Evolutionary conservation across 352 stramenopile genomes (phyloP), one percentile per base, ranked within the genome.

Genomic region (Pythium diclinum): DNA sequence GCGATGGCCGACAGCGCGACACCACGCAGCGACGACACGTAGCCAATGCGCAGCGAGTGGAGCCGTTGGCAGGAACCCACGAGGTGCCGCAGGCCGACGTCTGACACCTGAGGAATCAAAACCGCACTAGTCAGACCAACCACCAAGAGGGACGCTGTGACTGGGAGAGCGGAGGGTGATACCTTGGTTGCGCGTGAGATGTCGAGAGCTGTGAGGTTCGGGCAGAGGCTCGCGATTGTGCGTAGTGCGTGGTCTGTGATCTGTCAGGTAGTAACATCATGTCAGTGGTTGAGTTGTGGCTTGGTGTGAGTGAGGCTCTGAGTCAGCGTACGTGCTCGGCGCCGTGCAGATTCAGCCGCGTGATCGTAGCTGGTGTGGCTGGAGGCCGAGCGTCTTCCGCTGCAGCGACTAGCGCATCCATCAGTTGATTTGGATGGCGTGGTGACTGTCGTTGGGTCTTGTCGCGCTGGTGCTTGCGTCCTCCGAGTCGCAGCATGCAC

Each of bases 11-110:
- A 68, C 14, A 94, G 55, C n/a, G 80, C 73, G 14, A 64, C 65
- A 19, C 76, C 72, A n/a, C 81, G 73, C 9, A 94, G 68, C 28
- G 65, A 68, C 25, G 78, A 68, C 11, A 92, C 55, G 54, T 85
- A 80, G 60, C 69, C 86, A 3, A 91, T 38, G 34, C 87, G 75
- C n/a, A 94, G 63, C 9, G 67, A 67, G 21, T 87, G 71, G 5
- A 94, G 69, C 14, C 65, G 70, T 8, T 65, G 73, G 48, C 85
- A 94, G 25, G 59, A 58, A 9, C 52, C 77, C 49, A 89, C 62
- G 32, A 94, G 59, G 23, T 86, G 77, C 5, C 76, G 73, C 36
- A 94, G 56, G 1, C 83, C 76, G 0, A 55, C 52, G 56, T 94
- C 85, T 19, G 85, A 84, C 16, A 94, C 61, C 83, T 92, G 3